These are phyloP conservation scores for Neonectria faginata DNA, from an alignment of 2,329 filamentous ascomycete genomes.

Conservation along the genomic window DNA sequence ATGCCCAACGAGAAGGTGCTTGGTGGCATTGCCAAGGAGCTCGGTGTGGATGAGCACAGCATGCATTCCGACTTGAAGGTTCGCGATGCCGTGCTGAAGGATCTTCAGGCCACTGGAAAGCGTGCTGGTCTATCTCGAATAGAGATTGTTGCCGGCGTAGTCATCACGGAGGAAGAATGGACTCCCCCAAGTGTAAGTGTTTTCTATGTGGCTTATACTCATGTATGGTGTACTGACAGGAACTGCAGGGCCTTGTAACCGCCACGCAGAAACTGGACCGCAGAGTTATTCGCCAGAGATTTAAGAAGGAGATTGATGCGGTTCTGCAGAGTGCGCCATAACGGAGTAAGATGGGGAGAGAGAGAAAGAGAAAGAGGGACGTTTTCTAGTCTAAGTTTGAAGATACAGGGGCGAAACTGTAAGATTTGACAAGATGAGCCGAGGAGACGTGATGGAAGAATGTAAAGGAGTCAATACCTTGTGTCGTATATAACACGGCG, in stretches of 20 bases:
- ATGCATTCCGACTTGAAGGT: constrained; percentile 76
- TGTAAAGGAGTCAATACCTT: background rate
- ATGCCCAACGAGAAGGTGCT: constrained; percentile 73
- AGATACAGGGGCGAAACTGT: background rate
- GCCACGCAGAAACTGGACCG: constrained; percentile 71
- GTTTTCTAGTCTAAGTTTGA: background rate
- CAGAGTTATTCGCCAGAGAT: constrained; percentile 59
- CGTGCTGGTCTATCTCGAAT: constrained; percentile 75
- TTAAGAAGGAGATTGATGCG: constrained; percentile 61
- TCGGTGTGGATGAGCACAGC: constrained; percentile 73
- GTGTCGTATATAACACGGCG: background rate
- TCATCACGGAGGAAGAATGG: constrained; percentile 88
- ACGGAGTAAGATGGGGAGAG: background rate
- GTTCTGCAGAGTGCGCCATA: constrained; percentile 45
- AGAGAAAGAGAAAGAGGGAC: background rate
- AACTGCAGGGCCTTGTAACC: constrained; percentile 65
- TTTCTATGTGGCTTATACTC: constrained; percentile 35
- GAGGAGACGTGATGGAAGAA: background rate
- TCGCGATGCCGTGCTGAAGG: constrained; percentile 69
- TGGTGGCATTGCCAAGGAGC: constrained; percentile 65
- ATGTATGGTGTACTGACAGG: constrained; percentile 27
- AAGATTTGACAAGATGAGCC: background rate
- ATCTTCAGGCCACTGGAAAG: constrained; percentile 73
- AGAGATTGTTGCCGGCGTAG: constrained; percentile 80
- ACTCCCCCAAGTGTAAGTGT: constrained; percentile 80